phyloP scores from a whole-genome alignment of 208 protist species.

The Wallacemonas collosoma region DNA sequence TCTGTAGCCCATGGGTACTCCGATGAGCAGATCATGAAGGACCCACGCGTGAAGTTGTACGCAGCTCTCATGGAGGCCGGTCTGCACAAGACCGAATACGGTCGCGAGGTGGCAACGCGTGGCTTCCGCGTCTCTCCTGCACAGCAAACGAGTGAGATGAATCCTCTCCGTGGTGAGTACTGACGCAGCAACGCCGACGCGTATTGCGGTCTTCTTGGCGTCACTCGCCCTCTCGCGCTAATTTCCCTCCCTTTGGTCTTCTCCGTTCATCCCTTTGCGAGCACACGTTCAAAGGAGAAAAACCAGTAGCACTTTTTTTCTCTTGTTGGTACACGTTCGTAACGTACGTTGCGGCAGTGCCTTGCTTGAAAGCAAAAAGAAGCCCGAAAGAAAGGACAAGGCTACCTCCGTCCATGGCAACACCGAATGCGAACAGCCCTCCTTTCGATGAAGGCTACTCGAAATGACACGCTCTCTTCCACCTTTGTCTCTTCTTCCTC shows the following conservation, averaged over 20 bases:
- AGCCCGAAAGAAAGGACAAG: too few relatives aligned
- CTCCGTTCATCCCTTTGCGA: too few relatives aligned
- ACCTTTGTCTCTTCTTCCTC: neutral
- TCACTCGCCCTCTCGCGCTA: too few relatives aligned
- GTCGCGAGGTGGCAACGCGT: constrained; percentile 61
- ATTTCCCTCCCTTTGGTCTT: too few relatives aligned
- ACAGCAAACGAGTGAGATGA: constrained; percentile 72
- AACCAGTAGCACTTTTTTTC: neutral
- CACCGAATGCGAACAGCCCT: too few relatives aligned
- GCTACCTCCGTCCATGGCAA: too few relatives aligned
- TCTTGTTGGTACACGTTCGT: constrained; percentile 1
- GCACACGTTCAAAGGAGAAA: too few relatives aligned
- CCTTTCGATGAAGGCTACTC: too few relatives aligned
- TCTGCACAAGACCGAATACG: constrained; percentile 78
- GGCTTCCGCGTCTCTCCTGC: constrained; percentile 68
- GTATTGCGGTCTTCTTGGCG: too few relatives aligned
- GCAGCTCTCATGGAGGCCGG: constrained; percentile 74
- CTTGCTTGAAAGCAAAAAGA: too few relatives aligned
- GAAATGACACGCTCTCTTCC: neutral
- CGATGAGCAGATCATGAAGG: constrained; percentile 75
- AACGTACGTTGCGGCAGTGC: too few relatives aligned
- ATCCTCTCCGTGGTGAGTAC: constrained; percentile 50
- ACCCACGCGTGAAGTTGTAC: constrained; percentile 81
- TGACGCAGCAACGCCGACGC: neutral
- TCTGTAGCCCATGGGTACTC: constrained; percentile 48